phyloP scores from a whole-genome alignment of 2,329 filamentous ascomycete species.

The Magnaporthales sp. region DNA sequence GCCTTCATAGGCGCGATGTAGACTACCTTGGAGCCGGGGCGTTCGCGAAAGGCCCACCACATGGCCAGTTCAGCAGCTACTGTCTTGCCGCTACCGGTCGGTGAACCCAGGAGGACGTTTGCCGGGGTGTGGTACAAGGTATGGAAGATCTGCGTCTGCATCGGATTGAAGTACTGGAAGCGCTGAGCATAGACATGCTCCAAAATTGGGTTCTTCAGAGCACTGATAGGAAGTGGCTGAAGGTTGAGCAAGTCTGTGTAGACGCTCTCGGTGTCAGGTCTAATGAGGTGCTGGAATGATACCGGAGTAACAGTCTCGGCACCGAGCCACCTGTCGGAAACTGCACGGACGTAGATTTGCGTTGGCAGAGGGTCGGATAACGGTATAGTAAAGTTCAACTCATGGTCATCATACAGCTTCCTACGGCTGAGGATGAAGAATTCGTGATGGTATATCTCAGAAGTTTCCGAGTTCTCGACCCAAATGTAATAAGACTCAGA shows the following conservation, averaged over 20 bases:
- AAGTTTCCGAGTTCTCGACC: slow-evolving; percentile 97
- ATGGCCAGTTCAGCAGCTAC: slow-evolving; percentile 93
- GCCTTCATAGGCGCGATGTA: slow-evolving; percentile 99
- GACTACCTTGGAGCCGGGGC: slow-evolving; percentile 91
- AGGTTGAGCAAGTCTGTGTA: slow-evolving; percentile 92
- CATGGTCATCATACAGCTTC: slow-evolving; percentile 92
- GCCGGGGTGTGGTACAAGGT: slow-evolving; percentile 86
- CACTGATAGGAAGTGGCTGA: slow-evolving; percentile 79
- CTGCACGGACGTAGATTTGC: slow-evolving; percentile 90
- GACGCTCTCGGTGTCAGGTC: slow-evolving; percentile 93
- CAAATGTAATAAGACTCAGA: slow-evolving; percentile 98
- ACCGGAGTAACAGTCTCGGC: slow-evolving; percentile 93
- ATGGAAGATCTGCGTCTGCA: slow-evolving; percentile 99
- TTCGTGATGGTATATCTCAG: slow-evolving; percentile 96
- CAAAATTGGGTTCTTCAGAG: slow-evolving; percentile 75
- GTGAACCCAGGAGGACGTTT: slow-evolving; percentile 90
- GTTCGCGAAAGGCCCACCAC: slow-evolving; percentile 98
- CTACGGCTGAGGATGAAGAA: slow-evolving; percentile 87
- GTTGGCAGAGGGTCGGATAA: slow-evolving; percentile 86
- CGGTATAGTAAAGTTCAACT: slow-evolving; percentile 95
- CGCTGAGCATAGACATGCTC: slow-evolving; percentile 83
- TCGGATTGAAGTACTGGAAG: slow-evolving; percentile 97
- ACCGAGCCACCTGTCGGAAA: slow-evolving; percentile 93
- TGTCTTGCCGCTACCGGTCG: slow-evolving; percentile 95
- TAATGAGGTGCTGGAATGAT: slow-evolving; percentile 95